A percentile compares a stretch with the other conserved stretches of the same genome.
Evolutionary conservation across 805 yeast genomes (phyloP).

Genomic region (Nakazawaea ambrosiae): DNA sequence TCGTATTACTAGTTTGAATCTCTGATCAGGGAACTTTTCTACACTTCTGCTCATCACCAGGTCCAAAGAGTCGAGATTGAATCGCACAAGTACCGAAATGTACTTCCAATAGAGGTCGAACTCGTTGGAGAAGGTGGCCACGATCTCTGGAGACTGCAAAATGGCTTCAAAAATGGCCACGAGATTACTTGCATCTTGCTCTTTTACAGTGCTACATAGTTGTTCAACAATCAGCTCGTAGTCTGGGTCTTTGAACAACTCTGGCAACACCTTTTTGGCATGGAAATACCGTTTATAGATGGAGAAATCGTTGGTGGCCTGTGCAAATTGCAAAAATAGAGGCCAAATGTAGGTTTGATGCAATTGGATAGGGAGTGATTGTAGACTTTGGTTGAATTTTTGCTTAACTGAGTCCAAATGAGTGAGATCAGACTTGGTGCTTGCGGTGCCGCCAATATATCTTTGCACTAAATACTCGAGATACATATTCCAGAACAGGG

Average conservation of each 20-base stretch:
- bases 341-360: constrained; percentile 54
- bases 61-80: too few species aligned
- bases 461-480: constrained; percentile 29
- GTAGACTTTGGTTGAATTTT: constrained; percentile 43
- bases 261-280: constrained; percentile 12
- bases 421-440: neutral
- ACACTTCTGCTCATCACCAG: too few species aligned
- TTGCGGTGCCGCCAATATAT: neutral
- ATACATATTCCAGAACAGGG: constrained; percentile 46
- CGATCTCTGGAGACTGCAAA: constrained; percentile 26
- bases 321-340: constrained; percentile 43
- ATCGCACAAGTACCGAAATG: constrained; percentile 32
- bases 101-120: constrained; percentile 41
- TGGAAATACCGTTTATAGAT: constrained; percentile 27
- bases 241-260: neutral
- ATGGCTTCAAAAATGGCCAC: constrained; percentile 23
- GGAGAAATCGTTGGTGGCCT: constrained; percentile 29
- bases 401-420: too few species aligned
- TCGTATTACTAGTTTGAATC: constrained; percentile 38
- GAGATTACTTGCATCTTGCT: constrained; percentile 12
- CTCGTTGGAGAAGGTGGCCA: constrained; percentile 33
- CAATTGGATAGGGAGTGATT: constrained; percentile 39
- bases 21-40: constrained; percentile 61
- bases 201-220: constrained; percentile 23
- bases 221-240: constrained; percentile 20